These are phyloP conservation scores for Pleodorina starrii DNA, from an alignment of 139 green algal species.

Conservation along the genomic window DNA sequence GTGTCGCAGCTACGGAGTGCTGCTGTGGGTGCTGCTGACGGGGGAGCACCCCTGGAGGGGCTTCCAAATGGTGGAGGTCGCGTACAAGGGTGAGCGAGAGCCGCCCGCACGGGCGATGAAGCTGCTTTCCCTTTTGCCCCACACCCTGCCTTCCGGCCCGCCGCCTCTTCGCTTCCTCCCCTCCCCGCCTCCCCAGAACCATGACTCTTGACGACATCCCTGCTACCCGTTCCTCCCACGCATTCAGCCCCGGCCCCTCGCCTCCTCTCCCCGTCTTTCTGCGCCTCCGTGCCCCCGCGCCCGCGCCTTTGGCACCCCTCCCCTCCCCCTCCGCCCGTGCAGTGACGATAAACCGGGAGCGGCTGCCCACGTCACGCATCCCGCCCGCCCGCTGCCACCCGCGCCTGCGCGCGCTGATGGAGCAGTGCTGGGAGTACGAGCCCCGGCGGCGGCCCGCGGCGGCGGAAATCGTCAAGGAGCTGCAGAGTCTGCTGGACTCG, in stretches of 20 bases:
- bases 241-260: too few species aligned
- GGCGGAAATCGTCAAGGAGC: slow-evolving; percentile 24
- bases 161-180: too few species aligned
- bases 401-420: background rate
- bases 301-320: too few species aligned
- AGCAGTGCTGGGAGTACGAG: slow-evolving; percentile 38
- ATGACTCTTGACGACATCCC: too few species aligned
- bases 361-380: background rate
- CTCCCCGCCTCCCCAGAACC: too few species aligned
- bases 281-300: too few species aligned
- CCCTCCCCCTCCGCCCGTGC: background rate
- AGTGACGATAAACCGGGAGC: slow-evolving; percentile 12
- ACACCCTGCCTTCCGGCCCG: too few species aligned
- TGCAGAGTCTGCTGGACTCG: background rate
- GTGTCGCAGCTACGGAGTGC: slow-evolving; percentile 27
- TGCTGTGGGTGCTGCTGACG: slow-evolving; percentile 36
- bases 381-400: background rate
- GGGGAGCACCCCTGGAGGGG: slow-evolving; percentile 34
- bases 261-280: too few species aligned
- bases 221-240: too few species aligned
- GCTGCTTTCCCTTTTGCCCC: too few species aligned
- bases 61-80: slow-evolving; percentile 24
- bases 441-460: slow-evolving; percentile 30
- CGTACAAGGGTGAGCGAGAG: background rate
- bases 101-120: background rate